Evolutionary conservation across 352 stramenopile species (phyloP).

Genomic region (Ophiocytium majus): DNA sequence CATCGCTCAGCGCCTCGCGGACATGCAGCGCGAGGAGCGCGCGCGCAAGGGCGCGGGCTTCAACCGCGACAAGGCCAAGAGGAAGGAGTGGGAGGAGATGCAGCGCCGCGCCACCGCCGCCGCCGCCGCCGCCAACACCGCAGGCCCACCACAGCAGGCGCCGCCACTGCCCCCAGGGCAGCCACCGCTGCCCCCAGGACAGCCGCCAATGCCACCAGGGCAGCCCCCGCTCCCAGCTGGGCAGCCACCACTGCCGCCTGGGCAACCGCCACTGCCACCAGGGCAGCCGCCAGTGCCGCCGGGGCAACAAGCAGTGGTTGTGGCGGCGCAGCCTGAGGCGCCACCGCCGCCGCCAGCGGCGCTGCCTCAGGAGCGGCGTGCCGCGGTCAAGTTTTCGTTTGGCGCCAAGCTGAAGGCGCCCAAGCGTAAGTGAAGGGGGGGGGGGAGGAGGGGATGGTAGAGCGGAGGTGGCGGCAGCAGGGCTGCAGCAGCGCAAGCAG

Average conservation of each 20-base stretch:
- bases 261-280: no score
- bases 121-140: conserved; percentile 20
- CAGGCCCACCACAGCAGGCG: no score
- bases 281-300: no score
- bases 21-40: conserved; percentile 37
- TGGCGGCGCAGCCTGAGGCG: background rate
- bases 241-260: no score
- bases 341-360: background rate
- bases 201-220: background rate
- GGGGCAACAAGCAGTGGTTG: background rate
- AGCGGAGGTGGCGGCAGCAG: background rate
- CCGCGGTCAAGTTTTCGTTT: conserved; percentile 16
- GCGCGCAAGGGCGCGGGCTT: conserved; percentile 38
- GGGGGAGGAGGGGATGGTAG: background rate
- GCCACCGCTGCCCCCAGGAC: background rate
- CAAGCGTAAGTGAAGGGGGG: background rate
- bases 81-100: conserved; percentile 53
- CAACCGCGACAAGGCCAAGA: conserved; percentile 49
- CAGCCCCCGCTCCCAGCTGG: background rate
- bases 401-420: background rate
- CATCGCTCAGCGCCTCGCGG: conserved; percentile 33
- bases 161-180: background rate
- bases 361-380: background rate
- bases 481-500: background rate
- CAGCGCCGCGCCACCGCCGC: conserved; percentile 35